Percentiles rank a stretch among this genome's conserved stretches.
Conservation (phyloP, 345 rosid genomes). For the Rhizophora mangle region DNA sequence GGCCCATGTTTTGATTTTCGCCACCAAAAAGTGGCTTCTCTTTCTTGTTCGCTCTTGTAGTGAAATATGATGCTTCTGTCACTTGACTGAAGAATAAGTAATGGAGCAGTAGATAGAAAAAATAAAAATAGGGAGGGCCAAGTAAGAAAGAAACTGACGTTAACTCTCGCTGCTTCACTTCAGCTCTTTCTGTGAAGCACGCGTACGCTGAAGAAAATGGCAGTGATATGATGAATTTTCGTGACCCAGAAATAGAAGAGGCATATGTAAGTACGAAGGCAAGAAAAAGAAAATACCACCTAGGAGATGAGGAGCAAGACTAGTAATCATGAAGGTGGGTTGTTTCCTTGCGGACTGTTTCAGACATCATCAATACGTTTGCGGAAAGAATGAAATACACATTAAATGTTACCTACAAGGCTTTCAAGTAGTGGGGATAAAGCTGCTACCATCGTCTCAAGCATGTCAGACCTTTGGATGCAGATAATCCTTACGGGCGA, state of each 20-base stretch:
- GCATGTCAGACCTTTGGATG: too few species aligned
- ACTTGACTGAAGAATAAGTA: constrained; percentile 17
- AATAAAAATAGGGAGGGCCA: background rate
- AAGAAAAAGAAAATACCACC: too few species aligned
- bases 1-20: constrained; percentile 3
- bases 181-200: constrained; percentile 26
- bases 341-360: too few species aligned
- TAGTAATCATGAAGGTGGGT: too few species aligned
- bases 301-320: too few species aligned
- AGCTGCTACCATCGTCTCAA: too few species aligned
- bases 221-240: too few species aligned
- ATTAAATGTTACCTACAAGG: too few species aligned
- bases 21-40: constrained; percentile 14
- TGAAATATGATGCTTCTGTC: background rate
- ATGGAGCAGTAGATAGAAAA: background rate
- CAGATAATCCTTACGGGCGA: too few species aligned
- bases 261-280: too few species aligned
- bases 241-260: too few species aligned
- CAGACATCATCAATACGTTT: background rate
- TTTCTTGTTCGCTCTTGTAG: background rate
- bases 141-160: background rate
- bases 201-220: constrained; percentile 26
- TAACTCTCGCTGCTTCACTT: background rate
- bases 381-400: background rate
- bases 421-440: background rate